phyloP scores from a whole-genome alignment of 2,329 filamentous ascomycete species.

The Beauveria sp. region DNA sequence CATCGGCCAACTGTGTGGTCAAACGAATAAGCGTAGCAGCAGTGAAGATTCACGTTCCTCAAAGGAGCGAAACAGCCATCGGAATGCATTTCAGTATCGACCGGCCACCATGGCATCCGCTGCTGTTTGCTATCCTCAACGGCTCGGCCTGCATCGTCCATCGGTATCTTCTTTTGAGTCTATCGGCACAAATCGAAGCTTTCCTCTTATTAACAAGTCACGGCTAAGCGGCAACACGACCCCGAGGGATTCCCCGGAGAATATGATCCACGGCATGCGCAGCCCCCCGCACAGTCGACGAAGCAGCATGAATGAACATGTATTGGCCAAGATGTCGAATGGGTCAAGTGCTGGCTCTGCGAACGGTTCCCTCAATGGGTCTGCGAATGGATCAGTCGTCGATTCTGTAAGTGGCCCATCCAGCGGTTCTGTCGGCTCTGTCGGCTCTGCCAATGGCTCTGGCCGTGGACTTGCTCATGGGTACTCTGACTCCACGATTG shows the following conservation, averaged over 20 bases:
- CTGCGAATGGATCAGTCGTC: not conserved
- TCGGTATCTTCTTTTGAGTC: slow-evolving; percentile 52
- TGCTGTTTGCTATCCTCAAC: not conserved
- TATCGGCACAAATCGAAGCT: slow-evolving; percentile 52
- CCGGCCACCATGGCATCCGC: not conserved
- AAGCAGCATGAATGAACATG: slow-evolving; percentile 7
- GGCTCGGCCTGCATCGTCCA: slow-evolving; percentile 38
- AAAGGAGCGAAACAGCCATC: slow-evolving; percentile 6
- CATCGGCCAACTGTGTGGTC: not conserved
- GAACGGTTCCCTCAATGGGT: not conserved
- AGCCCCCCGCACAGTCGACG: not conserved
- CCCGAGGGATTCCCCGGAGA: slow-evolving; percentile 41
- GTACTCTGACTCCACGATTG: not conserved
- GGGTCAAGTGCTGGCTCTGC: not conserved
- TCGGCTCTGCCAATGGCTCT: not conserved
- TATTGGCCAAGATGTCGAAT: not conserved
- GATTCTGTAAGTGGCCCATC: not conserved
- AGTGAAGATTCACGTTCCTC: slow-evolving; percentile 16
- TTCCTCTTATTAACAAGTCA: slow-evolving; percentile 50
- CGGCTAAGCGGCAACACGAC: slow-evolving; percentile 40
- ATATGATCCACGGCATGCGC: slow-evolving; percentile 28
- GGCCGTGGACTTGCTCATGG: not conserved
- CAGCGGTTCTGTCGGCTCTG: not conserved
- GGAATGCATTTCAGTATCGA: slow-evolving; percentile 13
- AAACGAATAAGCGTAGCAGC: not conserved